A percentile compares a stretch with the other conserved stretches of the same genome.
Conservation (phyloP, 208 protist genomes). For the Spongospora subterranea region DNA sequence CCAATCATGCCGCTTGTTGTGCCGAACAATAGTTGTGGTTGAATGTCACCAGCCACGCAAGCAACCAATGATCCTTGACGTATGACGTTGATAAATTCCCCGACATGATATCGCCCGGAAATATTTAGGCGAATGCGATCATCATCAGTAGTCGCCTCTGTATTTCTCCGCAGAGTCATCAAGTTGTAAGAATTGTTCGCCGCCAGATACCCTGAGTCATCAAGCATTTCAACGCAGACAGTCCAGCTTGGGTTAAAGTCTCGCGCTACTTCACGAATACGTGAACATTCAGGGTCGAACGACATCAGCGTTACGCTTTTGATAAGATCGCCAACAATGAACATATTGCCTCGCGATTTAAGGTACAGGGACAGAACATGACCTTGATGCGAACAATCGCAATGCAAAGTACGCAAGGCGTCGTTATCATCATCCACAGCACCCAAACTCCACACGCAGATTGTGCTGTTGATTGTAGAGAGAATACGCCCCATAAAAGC, state of each 20-base stretch:
- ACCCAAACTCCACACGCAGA: neutral
- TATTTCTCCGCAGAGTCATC: conserved; percentile 71
- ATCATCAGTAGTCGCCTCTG: conserved; percentile 74
- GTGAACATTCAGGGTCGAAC: neutral
- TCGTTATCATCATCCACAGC: conserved; percentile 6
- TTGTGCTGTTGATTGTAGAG: conserved; percentile 22
- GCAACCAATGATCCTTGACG: conserved; percentile 72
- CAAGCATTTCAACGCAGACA: conserved; percentile 61
- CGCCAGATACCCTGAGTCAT: conserved; percentile 75
- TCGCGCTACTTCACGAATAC: neutral
- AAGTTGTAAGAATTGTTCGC: conserved; percentile 78
- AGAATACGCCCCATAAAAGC: neutral
- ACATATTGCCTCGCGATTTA: neutral
- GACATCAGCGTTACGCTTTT: neutral
- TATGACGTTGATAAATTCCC: conserved; percentile 76
- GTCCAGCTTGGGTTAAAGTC: neutral
- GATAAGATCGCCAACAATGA: conserved; percentile 46
- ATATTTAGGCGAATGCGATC: conserved; percentile 72
- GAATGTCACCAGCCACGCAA: conserved; percentile 38
- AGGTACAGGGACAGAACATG: conserved; percentile 22
- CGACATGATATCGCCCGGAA: conserved; percentile 77
- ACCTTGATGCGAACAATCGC: neutral
- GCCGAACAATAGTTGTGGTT: conserved; percentile 71
- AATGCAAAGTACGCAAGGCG: neutral
- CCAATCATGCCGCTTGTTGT: conserved; percentile 77